Evolutionary conservation across 495 filamentous ascomycete genomes (phyloP), one percentile per base, ranked within the genome.

Genomic region (Lepidopterella palustris): DNA sequence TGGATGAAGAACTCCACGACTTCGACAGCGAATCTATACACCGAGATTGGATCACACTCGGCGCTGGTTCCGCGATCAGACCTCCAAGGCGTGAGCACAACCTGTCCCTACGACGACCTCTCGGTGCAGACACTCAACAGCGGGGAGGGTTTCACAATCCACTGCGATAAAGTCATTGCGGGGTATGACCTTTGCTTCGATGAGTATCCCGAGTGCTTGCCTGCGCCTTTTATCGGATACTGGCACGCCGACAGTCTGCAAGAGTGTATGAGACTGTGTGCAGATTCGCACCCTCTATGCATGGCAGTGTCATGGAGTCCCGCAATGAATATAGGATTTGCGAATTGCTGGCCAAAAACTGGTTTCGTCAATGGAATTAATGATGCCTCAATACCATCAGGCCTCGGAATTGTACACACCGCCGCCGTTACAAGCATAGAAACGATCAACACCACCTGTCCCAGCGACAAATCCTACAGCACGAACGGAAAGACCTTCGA

Each of bases 321-420:
- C 1, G 27, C 13, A 13, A 39, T 57, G 20, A 28, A 56, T 18
- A 60, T 64, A 4, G 62, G 62, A 15, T 64, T 27, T 24, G 53
- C 57, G 20, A 64, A 64, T 32, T 64, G 62, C 53, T 64, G 45
- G 42, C 53, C 48, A 18, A 64, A 64, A 28, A 57, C 55, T 15
- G 56, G 56, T 23, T 59, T 31, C 20, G 13, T 8, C 1, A 49
- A 58, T 26, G 26, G 21, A 9, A 15, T 62, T 13, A 15, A 4
- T 1, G 3, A 51, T 2, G 42, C 45, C 6, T n/a, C 45, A 21
- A 48, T 51, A 3, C 25, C 15, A 5, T n/a, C 25, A 4, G 35
- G 13, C 1, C 29, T 32, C 13, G 55, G 60, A 4, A 40, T 54
- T 4, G 5, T 60, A 1, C 62, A 64, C 49, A 26, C 54, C 4